Evolutionary conservation across 805 yeast genomes (phyloP), one percentile per base, ranked within the genome.

Genomic region (Metschnikowia lunata): DNA sequence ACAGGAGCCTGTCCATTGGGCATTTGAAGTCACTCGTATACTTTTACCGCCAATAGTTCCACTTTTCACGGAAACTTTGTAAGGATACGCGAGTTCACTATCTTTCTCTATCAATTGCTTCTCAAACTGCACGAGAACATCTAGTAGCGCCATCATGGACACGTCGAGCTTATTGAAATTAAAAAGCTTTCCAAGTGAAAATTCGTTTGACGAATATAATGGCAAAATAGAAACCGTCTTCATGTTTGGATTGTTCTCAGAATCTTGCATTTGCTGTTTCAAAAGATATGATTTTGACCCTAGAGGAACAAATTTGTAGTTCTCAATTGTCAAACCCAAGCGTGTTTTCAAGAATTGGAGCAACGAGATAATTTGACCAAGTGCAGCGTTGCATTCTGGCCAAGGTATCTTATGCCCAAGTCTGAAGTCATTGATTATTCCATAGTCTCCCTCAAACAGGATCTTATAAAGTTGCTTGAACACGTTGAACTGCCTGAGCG

Each of bases 1-100:
- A 64, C 96, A 89, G 1, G 95, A 91, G 26, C 83, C 78, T 0
- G 97, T 88, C 98, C 98, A 90, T 49, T 85, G 88, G 36, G 80
- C 79, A 59, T 83, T 83, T 3, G 86, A 76, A 1, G 86, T 78
- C 1, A 88, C 74, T 37, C 82, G 70, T n/a, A 91, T 83, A 39
- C 86, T 79, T 44, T 80, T 76, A 1, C 87, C 89, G 1, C 93
- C 95, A 30, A 91, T 83, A 41, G 76, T 75, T 49, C 85, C 96
- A 8, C 73, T 74, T 26, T 55, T 59, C 6, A 54, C 18, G 1
- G 77, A 72, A 63, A 90, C 87, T 14, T 66, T 66, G 59, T 88
- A 88, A 0, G 97, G 97, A 14, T 88, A 62, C 36, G 82, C 87
- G 36, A 82, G 73, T 8, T 71, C 73, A 6, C 64, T 55, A 53